These are phyloP conservation scores for Pyrenochaeta sp. DNA, from an alignment of 2,329 filamentous ascomycete genomes.

Conservation along the genomic window DNA sequence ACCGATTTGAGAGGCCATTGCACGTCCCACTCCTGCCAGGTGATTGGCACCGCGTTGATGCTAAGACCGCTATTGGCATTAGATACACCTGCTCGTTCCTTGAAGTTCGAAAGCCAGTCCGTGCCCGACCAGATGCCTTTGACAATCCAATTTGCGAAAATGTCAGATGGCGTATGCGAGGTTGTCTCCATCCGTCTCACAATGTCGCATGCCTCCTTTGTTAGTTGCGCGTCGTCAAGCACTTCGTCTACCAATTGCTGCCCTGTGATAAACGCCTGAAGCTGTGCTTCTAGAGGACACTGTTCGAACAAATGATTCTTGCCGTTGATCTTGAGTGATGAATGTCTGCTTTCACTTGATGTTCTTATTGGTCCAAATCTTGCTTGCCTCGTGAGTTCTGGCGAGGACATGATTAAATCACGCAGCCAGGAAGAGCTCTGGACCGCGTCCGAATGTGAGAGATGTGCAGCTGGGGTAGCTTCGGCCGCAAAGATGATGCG, in stretches of 20 bases:
- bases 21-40: background rate
- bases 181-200: slow-evolving; percentile 30
- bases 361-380: slow-evolving; percentile 31
- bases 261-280: slow-evolving; percentile 24
- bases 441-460: background rate
- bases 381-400: slow-evolving; percentile 24
- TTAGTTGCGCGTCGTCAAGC: slow-evolving; percentile 20
- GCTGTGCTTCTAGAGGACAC: slow-evolving; percentile 31
- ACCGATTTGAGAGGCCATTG: slow-evolving; percentile 1
- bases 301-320: slow-evolving; percentile 33
- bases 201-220: slow-evolving; percentile 33
- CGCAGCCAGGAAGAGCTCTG: slow-evolving; percentile 31
- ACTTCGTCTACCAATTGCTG: slow-evolving; percentile 6
- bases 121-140: slow-evolving; percentile 26
- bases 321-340: slow-evolving; percentile 18
- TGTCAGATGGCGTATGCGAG: slow-evolving; percentile 29
- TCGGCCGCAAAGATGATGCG: slow-evolving; percentile 39
- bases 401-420: slow-evolving; percentile 34
- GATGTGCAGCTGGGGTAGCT: slow-evolving; percentile 7
- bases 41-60: background rate
- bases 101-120: slow-evolving; percentile 23
- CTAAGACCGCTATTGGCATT: background rate
- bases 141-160: slow-evolving; percentile 34
- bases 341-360: slow-evolving; percentile 25
- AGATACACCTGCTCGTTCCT: slow-evolving; percentile 14